Evolutionary conservation across 768 basidiomycete genomes (phyloP), one percentile per base, ranked within the genome.

Genomic region (Mycena leptocephala): DNA sequence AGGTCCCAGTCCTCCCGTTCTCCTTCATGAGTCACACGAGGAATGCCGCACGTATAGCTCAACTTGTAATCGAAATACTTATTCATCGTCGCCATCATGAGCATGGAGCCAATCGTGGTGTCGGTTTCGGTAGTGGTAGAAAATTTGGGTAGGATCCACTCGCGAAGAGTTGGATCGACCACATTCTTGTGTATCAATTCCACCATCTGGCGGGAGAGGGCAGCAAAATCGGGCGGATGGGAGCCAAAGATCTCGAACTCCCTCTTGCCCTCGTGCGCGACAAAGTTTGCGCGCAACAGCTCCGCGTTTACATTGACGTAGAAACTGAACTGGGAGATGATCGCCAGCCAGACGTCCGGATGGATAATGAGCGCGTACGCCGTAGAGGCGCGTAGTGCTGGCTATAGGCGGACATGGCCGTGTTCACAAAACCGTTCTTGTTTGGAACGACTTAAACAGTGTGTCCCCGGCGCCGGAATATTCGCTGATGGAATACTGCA

Each of bases 141-240:
- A 74, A 90, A 89, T 28, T 83, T 69, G 8, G 88, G 89, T n/a
- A 87, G 78, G 43, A 89, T 81, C 87, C 89, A 90, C 0, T 85
- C 80, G 35, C 83, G 79, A 0, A 90, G 79, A 0, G 72, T 65
- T 5, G 82, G 78, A 68, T 86, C 81, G 0, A 80, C 76, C 24
- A 83, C 81, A 71, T 84, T 83, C 61, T 80, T 32, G 39, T 83
- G 41, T 18, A 84, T 82, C 33, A 71, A 14, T 0, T 72, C 72
- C 2, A 62, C 76, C 78, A 86, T 82, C 46, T 80, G 69, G 24
- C 61, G 28, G 0, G 83, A 76, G 20, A 86, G 67, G 28, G 69
- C 30, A 6, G 81, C 82, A 66, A 83, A 70, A 48, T 59, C 56
- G 24, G 20, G 30, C 41, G 41, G 39, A 0, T 0, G 3, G 3